Percentiles rank a stretch among this genome's conserved stretches.
These are phyloP conservation scores for Eucalyptus microcorys DNA, from an alignment of 345 rosid species.

Conservation along the genomic window DNA sequence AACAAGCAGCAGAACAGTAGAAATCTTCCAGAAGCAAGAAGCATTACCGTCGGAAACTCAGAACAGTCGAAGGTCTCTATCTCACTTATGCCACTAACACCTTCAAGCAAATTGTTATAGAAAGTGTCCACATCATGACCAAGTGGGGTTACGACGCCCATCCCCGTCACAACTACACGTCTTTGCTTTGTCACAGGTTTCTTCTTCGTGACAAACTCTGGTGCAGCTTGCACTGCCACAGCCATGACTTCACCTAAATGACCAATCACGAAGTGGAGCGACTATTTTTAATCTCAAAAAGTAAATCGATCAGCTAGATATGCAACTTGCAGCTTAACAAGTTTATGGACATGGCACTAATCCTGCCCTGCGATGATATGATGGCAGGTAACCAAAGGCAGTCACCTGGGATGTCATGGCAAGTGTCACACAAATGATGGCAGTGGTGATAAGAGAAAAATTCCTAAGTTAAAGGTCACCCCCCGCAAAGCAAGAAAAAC, in stretches of 20 bases:
- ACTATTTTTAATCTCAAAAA: background rate
- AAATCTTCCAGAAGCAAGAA: background rate
- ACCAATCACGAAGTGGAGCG: background rate
- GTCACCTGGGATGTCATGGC: background rate
- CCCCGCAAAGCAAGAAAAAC: background rate
- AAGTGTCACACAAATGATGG: background rate
- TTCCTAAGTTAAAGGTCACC: background rate
- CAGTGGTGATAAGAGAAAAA: background rate
- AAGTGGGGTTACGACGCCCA: conserved; percentile 83
- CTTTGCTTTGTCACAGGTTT: conserved; percentile 59
- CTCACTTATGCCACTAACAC: conserved; percentile 78
- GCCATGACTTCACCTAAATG: conserved; percentile 57
- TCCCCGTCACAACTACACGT: conserved; percentile 90
- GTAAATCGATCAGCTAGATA: background rate
- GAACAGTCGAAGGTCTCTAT: conserved; percentile 86
- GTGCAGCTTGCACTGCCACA: conserved; percentile 47
- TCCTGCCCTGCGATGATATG: background rate
- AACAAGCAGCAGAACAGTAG: background rate
- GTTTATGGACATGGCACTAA: background rate
- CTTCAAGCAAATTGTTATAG: conserved; percentile 80
- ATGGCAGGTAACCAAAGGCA: background rate
- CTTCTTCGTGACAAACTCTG: conserved; percentile 36
- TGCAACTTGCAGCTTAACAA: background rate
- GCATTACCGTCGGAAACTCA: conserved; percentile 60
- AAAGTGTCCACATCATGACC: conserved; percentile 73